phyloP scores from a whole-genome alignment of 2,329 filamentous ascomycete species.

The Scedosporium minutisporum region DNA sequence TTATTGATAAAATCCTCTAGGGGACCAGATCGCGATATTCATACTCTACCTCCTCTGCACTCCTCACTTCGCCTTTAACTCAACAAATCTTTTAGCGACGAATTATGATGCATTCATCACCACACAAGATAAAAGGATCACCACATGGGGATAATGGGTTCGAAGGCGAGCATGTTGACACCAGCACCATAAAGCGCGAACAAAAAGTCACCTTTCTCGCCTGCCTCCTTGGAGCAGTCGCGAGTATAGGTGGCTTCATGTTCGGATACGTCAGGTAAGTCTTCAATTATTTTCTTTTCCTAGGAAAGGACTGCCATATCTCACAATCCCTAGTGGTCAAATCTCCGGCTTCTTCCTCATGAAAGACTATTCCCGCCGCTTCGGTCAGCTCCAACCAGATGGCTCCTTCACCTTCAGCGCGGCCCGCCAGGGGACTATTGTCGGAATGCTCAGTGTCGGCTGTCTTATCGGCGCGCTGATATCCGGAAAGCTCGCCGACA shows the following conservation, averaged over 20 bases:
- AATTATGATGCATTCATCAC: too few relatives aligned
- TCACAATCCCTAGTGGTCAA: conserved; percentile 34
- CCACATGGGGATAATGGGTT: too few relatives aligned
- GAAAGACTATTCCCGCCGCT: conserved; percentile 44
- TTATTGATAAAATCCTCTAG: too few relatives aligned
- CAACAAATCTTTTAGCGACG: too few relatives aligned
- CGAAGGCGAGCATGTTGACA: not conserved
- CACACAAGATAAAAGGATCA: too few relatives aligned
- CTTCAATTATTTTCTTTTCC: not conserved
- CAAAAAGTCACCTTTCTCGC: conserved; percentile 29
- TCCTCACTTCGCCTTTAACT: too few relatives aligned
- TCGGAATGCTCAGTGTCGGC: conserved; percentile 52
- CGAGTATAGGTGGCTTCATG: conserved; percentile 47
- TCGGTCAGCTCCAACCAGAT: conserved; percentile 31
- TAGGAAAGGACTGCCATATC: not conserved
- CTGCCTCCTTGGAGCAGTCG: conserved; percentile 38
- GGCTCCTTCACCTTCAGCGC: conserved; percentile 42
- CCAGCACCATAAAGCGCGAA: not conserved
- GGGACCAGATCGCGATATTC: too few relatives aligned
- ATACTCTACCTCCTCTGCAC: too few relatives aligned
- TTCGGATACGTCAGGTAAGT: conserved; percentile 47
- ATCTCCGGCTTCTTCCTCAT: conserved; percentile 54
- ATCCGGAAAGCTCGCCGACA: conserved; percentile 52
- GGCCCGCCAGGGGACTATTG: conserved; percentile 52
- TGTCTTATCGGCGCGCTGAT: conserved; percentile 47